These are phyloP conservation scores for Medakamo hakoo DNA, from an alignment of 139 green algal genomes.

Conservation along the genomic window DNA sequence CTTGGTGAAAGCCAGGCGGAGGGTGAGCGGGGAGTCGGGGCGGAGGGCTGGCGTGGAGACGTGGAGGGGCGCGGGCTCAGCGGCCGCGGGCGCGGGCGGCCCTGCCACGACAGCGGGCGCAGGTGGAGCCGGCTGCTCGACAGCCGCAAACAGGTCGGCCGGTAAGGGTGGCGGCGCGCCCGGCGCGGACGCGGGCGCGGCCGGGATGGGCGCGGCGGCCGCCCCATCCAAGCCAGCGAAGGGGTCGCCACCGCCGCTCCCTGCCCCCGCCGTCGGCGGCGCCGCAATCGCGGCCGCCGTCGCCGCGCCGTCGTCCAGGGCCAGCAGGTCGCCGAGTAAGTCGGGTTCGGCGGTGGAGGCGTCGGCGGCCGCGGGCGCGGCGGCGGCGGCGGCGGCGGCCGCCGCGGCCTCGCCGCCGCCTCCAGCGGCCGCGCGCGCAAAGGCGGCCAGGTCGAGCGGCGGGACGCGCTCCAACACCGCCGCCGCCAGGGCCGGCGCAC, in stretches of 20 bases:
- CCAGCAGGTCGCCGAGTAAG: conserved; percentile 28
- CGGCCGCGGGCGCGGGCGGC: conserved; percentile 1
- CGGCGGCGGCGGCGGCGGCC: conserved; percentile 13
- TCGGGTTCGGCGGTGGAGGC: conserved; percentile 3
- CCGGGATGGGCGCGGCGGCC: neutral
- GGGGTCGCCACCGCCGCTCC: conserved; percentile 22
- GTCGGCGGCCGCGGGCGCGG: conserved; percentile 4
- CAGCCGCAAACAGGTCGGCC: conserved; percentile 13
- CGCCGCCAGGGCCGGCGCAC: neutral
- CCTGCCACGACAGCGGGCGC: too few relatives aligned
- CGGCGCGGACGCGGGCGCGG: neutral
- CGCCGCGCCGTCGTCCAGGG: conserved; percentile 17
- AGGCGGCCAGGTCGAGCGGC: conserved; percentile 61
- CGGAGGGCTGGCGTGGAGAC: conserved; percentile 40
- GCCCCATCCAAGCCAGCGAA: conserved; percentile 12
- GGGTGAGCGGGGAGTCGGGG: conserved; percentile 39
- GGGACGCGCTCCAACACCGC: conserved; percentile 85
- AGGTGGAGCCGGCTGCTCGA: too few relatives aligned
- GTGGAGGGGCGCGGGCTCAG: conserved; percentile 11
- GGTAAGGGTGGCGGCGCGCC: neutral
- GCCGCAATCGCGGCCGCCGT: neutral
- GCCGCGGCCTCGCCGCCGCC: conserved; percentile 10
- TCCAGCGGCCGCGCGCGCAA: conserved; percentile 8
- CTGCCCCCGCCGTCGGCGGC: conserved; percentile 1
- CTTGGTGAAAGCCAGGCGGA: conserved; percentile 25